Evolutionary conservation across 208 protist genomes (phyloP), one percentile per base, ranked within the genome.

Genomic region (Leptomonas seymouri): DNA sequence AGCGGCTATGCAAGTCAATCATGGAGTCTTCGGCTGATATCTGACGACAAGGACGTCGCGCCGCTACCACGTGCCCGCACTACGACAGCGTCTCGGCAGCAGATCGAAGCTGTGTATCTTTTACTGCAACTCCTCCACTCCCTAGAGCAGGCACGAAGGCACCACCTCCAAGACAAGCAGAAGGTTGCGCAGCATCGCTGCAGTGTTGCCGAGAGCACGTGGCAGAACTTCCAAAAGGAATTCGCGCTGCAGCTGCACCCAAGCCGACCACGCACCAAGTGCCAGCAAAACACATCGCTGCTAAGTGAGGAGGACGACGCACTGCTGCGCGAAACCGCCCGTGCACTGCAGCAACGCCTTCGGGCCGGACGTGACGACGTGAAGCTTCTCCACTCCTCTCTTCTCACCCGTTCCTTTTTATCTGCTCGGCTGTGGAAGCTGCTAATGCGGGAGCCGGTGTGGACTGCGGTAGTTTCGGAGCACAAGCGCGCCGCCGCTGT

Each of bases 341-440:
- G 64, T n/a, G 30, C 41, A 41, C 60, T 80, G 57, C 61, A 68
- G 56, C 28, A 51, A 2, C 68, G 57, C 3, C 62, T 61, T 25
- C 64, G 71, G 16, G 54, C n/a, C 56, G 55, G 67, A 21, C 50
- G 54, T 1, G 63, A 64, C 12, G 77, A 80, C 63, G 12, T 58
- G n/a, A 34, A 70, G 12, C 53, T 88, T 12, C 65, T 88, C 57
- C 53, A 61, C n/a, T 25, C 45, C 27, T 93, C 88, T 15, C 79
- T 93, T 20, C 68, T 93, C 12, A 76, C 83, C 23, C 74, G 88
- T 1, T 69, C 90, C 9, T 87, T 84, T 21, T 39, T 95, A 9
- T 93, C 87, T 0, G 87, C 86, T 0, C 67, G 80, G 14, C 55
- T 96, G 18, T 96, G 90, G 90, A 67, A 78, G 15, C 39, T 76